phyloP scores from a whole-genome alignment of 345 rosid genomes.

The Capsella bursapastoris region DNA sequence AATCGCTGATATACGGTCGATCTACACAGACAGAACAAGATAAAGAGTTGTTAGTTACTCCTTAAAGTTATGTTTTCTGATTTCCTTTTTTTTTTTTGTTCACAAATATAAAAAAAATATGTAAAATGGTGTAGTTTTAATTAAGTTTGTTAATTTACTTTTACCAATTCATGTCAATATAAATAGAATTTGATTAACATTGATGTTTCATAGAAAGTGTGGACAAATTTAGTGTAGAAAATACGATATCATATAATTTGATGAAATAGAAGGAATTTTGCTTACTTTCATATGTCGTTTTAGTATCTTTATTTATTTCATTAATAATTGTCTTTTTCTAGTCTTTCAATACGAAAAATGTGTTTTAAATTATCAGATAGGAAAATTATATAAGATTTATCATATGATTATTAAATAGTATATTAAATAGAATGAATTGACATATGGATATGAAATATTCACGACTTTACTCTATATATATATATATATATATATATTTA shows the following conservation, averaged over 20 bases:
- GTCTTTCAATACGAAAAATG: neutral
- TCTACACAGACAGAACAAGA: slow-evolving; percentile 49
- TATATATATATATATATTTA: neutral
- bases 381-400: neutral
- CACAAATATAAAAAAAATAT: neutral
- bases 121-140: no score
- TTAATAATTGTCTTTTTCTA: neutral
- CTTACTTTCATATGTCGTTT: no score
- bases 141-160: neutral
- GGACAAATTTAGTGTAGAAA: no score
- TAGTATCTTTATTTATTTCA: no score
- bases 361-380: neutral
- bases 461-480: neutral
- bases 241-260: no score
- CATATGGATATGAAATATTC: neutral
- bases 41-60: neutral
- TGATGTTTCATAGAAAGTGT: no score
- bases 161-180: neutral
- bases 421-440: neutral
- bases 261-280: no score
- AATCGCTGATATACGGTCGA: slow-evolving; percentile 85
- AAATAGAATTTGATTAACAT: neutral
- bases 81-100: neutral
- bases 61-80: slow-evolving; percentile 7
- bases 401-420: neutral